Base-by-base conservation (phyloP, 306 rosid genomes). In the Pyrus communis region DNA sequence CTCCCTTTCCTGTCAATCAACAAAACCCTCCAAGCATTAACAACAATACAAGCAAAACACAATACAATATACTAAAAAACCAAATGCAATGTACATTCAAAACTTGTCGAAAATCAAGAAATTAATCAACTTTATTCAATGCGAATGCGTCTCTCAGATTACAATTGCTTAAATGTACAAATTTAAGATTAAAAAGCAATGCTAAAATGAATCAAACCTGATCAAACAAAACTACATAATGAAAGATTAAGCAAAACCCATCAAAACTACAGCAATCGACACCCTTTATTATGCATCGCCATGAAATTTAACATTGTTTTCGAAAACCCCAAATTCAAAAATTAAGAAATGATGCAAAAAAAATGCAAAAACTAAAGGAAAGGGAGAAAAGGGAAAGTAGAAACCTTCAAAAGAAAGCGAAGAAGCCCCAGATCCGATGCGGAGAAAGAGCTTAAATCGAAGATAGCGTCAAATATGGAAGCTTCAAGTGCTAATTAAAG, bases 371-470 rank as follows among this genome's bases (percentile, higher is more conserved):
- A 38, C 3, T 5, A 10, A 21, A 67, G 10, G 38, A 78, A 59
- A 59, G 75, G 55, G 69, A 70, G 65, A 18, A 67, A 76, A 68
- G 14, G 25, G 46, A 49, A 80, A 72, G 82, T 13, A 38, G 71
- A 68, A 79, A 82, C 84, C 93, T 89, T 85, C 71, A 67, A 74
- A 65, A 31, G 78, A 76, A 84, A 84, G 69, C 61, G 87, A 87
- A 82, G 79, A 77, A 84, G 88, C 27, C 76, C 93, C 80, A 87
- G 97, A 92, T 92, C 96, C 93, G 80, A 92, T 81, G 87, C 61
- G 45, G 78, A 13, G 43, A 77, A 67, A 52, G 46, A 71, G 74
- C 74, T 79, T 14, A 59, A 76, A 79, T 63, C 77, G 77, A 81
- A 68, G 79, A 45, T 57, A 65, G 80, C 78, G 83, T 64, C 52